Evolutionary conservation across 2,329 filamentous ascomycete species (phyloP).

Genomic region (Aaosphaeria pasadenensis): DNA sequence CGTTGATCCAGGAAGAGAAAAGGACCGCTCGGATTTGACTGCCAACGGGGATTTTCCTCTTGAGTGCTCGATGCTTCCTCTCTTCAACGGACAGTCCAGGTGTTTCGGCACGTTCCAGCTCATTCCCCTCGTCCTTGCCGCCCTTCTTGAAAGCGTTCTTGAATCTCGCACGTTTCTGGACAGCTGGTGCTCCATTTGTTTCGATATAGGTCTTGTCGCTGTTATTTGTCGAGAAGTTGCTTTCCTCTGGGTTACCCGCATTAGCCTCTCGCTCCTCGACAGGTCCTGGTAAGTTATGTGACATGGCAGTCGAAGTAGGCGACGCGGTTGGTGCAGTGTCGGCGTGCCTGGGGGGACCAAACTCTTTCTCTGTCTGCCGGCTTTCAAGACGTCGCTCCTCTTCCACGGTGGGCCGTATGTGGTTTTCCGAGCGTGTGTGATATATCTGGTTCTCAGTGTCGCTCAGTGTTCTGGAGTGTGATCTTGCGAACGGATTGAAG

Average conservation of each 20-base stretch:
- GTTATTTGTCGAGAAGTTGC: constrained; percentile 11
- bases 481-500: constrained; percentile 34
- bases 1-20: constrained; percentile 82
- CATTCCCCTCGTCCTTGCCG: constrained; percentile 12
- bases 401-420: constrained; percentile 19
- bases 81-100: constrained; percentile 28
- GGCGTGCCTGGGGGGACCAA: constrained; percentile 23
- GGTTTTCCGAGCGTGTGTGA: constrained; percentile 22
- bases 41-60: constrained; percentile 33
- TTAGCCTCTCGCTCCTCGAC: no score
- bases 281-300: constrained; percentile 3
- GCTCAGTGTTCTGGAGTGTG: constrained; percentile 19
- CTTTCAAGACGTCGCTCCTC: constrained; percentile 22
- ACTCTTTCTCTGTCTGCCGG: constrained; percentile 25
- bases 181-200: constrained; percentile 10
- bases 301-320: constrained; percentile 9
- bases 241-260: no score
- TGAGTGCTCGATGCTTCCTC: constrained; percentile 26
- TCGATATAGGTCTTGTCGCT: constrained; percentile 17
- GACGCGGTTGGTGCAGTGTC: constrained; percentile 26
- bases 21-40: constrained; percentile 69
- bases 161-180: constrained; percentile 18
- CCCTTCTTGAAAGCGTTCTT: constrained; percentile 29
- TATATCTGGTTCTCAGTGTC: constrained; percentile 28
- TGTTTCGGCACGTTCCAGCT: constrained; percentile 14